phyloP scores from a whole-genome alignment of 73 alveolate genomes.

The Paramecium caudatum region DNA sequence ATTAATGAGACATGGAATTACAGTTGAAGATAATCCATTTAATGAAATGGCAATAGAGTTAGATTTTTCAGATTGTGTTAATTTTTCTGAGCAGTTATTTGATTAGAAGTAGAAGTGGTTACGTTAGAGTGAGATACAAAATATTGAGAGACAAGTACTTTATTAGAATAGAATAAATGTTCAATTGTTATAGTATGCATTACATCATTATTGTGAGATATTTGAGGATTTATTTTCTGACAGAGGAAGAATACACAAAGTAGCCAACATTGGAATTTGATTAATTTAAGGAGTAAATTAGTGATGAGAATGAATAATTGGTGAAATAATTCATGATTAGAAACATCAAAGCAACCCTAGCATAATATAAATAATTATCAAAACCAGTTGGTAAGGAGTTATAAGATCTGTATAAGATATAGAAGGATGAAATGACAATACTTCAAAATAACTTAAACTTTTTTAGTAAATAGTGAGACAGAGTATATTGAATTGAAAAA shows the following conservation, averaged over 20 bases:
- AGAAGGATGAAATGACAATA: constrained; percentile 38
- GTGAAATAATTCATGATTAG: constrained; percentile 52
- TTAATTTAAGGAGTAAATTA: not conserved
- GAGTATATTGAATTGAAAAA: not conserved
- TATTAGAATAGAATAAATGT: constrained; percentile 6
- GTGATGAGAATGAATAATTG: constrained; percentile 11
- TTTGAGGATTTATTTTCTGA: constrained; percentile 46
- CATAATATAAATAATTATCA: not conserved
- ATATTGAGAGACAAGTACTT: not conserved
- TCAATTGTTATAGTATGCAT: constrained; percentile 30
- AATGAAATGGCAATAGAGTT: constrained; percentile 49
- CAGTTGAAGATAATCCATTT: constrained; percentile 6
- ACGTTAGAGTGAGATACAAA: not conserved
- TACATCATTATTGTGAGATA: not conserved
- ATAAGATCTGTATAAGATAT: not conserved
- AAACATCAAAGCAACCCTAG: not conserved
- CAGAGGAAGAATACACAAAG: not conserved
- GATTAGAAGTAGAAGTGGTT: constrained; percentile 19
- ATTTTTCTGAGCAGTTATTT: not conserved
- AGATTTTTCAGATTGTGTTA: not conserved
- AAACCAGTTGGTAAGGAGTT: constrained; percentile 26
- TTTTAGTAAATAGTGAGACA: constrained; percentile 47
- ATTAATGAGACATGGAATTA: constrained; percentile 49
- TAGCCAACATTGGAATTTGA: not conserved
- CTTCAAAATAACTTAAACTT: constrained; percentile 41